A percentile compares a stretch with the other conserved stretches of the same genome.
phyloP scores from a whole-genome alignment of 2,329 filamentous ascomycete species.

The Pleurostoma richardsiae region DNA sequence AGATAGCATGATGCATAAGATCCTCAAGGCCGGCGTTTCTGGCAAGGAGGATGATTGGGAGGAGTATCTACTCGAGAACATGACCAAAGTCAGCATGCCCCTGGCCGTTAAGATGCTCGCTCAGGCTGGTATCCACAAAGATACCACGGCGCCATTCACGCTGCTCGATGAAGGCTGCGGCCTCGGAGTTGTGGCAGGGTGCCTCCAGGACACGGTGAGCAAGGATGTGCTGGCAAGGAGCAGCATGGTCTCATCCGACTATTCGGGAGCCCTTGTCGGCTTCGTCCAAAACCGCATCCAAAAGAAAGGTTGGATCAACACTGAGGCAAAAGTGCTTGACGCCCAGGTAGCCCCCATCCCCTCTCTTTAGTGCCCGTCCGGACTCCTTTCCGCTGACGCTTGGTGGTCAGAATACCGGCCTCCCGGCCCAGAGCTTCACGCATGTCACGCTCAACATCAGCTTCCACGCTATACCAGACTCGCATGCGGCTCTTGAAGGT shows the following conservation, averaged over 20 bases:
- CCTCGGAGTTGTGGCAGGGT: conserved; percentile 40
- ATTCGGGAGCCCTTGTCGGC: conserved; percentile 34
- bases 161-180: conserved; percentile 52
- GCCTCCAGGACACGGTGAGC: conserved; percentile 33
- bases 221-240: conserved; percentile 32
- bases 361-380: no score
- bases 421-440: conserved; percentile 14
- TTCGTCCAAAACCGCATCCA: conserved; percentile 30
- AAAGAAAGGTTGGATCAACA: conserved; percentile 39
- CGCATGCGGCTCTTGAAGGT: conserved; percentile 18
- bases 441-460: conserved; percentile 18
- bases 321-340: conserved; percentile 36
- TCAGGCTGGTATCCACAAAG: conserved; percentile 21
- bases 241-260: conserved; percentile 44
- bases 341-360: conserved; percentile 29
- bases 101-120: conserved; percentile 17
- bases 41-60: conserved; percentile 1
- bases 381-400: no score
- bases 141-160: conserved; percentile 21
- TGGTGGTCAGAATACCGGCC: conserved; percentile 13
- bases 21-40: conserved; percentile 1
- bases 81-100: conserved; percentile 12
- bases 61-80: conserved; percentile 5
- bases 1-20: conserved; percentile 4
- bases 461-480: conserved; percentile 19